Evolutionary conservation across 306 rosid species (phyloP).

Genomic region (Prunus armeniaca): DNA sequence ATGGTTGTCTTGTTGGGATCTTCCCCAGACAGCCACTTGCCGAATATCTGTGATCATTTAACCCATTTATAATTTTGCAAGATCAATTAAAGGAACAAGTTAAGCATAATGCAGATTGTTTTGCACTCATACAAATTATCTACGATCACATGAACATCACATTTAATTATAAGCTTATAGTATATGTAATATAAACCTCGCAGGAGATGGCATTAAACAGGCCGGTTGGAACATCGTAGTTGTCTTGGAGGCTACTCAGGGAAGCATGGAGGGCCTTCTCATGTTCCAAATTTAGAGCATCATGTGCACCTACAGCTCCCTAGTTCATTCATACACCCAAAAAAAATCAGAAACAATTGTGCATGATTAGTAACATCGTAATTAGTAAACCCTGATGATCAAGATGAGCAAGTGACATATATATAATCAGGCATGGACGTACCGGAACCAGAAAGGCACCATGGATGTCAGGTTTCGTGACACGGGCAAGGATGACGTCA

Average conservation of each 20-base stretch:
- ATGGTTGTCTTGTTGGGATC: constrained; percentile 58
- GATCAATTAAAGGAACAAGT: background rate
- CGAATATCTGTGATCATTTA: constrained; percentile 39
- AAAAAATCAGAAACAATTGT: background rate
- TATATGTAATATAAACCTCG: constrained; percentile 39
- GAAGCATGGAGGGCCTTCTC: constrained; percentile 33
- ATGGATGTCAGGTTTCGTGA: constrained; percentile 29
- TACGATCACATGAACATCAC: background rate
- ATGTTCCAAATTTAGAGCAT: constrained; percentile 12
- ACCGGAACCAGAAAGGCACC: constrained; percentile 14
- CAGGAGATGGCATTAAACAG: constrained; percentile 44
- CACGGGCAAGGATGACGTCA: constrained; percentile 42
- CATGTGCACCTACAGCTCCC: constrained; percentile 22
- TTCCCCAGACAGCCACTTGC: constrained; percentile 44
- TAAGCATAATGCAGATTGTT: background rate
- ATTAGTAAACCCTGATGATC: background rate
- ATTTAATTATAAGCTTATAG: background rate
- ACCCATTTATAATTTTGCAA: background rate
- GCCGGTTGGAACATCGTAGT: constrained; percentile 37
- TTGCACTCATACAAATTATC: background rate
- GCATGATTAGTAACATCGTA: background rate
- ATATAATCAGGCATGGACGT: background rate
- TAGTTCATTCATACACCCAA: background rate
- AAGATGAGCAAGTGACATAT: background rate
- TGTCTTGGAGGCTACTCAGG: constrained; percentile 17